phyloP scores from a whole-genome alignment of 1,284 basidiomycete species.

The Meripilus lineatus region DNA sequence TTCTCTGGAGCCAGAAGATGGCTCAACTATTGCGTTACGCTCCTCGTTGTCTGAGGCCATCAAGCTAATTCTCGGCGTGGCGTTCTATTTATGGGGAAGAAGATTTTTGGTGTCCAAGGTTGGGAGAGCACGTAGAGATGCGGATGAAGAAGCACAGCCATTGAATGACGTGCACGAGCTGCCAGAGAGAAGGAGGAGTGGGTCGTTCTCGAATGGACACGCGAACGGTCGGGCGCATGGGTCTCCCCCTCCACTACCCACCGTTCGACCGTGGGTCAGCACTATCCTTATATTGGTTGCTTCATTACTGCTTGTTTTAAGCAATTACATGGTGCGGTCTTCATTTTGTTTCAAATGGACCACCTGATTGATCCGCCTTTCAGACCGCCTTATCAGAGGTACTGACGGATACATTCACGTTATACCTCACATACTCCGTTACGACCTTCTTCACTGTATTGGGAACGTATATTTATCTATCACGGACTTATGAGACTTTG shows the following conservation, averaged over 20 bases:
- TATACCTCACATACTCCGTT: constrained; percentile 13
- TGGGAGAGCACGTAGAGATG: not conserved
- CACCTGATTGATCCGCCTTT: not conserved
- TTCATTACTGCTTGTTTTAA: constrained; percentile 10
- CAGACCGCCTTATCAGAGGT: constrained; percentile 7
- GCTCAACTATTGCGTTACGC: not conserved
- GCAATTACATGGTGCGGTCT: constrained; percentile 8
- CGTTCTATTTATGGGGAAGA: constrained; percentile 11
- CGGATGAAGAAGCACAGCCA: constrained; percentile 7
- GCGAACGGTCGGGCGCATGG: not conserved
- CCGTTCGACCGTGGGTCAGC: constrained; percentile 4
- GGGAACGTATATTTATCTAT: constrained; percentile 8
- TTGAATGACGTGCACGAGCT: constrained; percentile 3
- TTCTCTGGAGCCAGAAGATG: not conserved
- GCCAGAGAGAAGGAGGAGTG: not conserved
- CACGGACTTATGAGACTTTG: constrained; percentile 8
- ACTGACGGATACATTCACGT: constrained; percentile 9
- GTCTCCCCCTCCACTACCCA: not conserved
- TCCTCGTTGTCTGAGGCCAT: constrained; percentile 13
- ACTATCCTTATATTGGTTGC: constrained; percentile 4
- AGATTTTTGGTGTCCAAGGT: not conserved
- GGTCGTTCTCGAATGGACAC: not conserved
- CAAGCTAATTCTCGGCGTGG: constrained; percentile 13
- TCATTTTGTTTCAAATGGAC: not conserved
- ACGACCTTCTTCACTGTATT: constrained; percentile 13